Base-by-base conservation (phyloP, 345 rosid species). In the Arabidopsis arenosa region DNA sequence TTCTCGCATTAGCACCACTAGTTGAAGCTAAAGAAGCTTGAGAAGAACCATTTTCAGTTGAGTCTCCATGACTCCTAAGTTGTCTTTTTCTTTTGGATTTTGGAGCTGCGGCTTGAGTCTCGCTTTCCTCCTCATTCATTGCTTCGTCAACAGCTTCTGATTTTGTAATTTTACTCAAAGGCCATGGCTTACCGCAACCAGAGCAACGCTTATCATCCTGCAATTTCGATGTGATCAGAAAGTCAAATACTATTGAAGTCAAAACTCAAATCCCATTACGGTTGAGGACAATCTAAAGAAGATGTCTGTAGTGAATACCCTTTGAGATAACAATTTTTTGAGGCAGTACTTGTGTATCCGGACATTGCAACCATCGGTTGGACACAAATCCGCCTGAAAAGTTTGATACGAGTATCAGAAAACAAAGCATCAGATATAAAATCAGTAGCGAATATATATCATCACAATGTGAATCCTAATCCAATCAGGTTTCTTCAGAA, bases 311-410 rank as follows among this genome's bases (percentile, higher is more conserved):
- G 28, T 35, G 62, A 1, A 0, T 85, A 92, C 97, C 87, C 63
- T 88, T 63, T 69, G 83, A 7, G 85, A 81, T 71, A 82, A 69
- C 75, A 84, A 81, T 80, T 80, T 87, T 76, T 79, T 73, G 69
- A 90, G 85, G 84, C 99, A 95, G 80, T 92, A 86, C n/a, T 69
- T 84, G 82, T 95, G 99, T 48, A 95, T 83, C 76, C 97, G 83
- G 64, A 83, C 75, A 0, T 70, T 51, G 70, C 99, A 92, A 56
- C 80, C 86, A 63, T 87, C 90, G 66, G 55, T 90, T 9, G 80
- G 83, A 83, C 99, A 92, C 59, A 86, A 35, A 61, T 86, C 85
- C 44, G 93, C 99, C 99, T 95, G 87, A 39, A 54, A 73, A 74
- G 13, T 40, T 62, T 33, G 65, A 60, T 3, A 3, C 7, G 11